Evolutionary conservation across 2,329 filamentous ascomycete species (phyloP).

Genomic region (Cercospora brassicicola): DNA sequence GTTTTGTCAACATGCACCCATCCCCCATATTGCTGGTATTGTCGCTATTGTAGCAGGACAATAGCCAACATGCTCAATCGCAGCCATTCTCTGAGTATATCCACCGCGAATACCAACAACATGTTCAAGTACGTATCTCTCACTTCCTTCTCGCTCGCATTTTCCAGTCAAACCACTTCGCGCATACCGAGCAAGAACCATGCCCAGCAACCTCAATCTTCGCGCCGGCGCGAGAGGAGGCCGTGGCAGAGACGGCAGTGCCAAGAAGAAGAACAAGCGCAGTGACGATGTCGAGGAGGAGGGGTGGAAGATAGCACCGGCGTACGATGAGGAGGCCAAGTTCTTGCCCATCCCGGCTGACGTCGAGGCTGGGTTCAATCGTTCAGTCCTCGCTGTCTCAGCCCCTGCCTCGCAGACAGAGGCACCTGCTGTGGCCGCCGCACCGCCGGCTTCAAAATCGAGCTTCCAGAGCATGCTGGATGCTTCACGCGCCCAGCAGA

Average conservation of each 20-base stretch:
- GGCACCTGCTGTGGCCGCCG: background rate
- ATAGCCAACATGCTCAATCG: background rate
- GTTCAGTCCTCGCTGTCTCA: background rate
- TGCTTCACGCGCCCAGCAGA: background rate
- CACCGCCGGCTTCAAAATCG: background rate
- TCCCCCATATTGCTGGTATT: background rate
- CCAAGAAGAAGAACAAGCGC: slow-evolving; percentile 3
- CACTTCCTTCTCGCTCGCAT: background rate
- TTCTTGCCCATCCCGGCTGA: slow-evolving; percentile 20
- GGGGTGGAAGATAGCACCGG: background rate
- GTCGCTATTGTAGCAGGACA: background rate
- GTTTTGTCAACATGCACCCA: background rate
- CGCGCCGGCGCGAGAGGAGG: slow-evolving; percentile 1
- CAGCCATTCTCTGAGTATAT: slow-evolving; percentile 1
- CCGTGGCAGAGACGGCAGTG: background rate
- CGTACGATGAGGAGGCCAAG: slow-evolving; percentile 1
- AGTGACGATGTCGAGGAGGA: slow-evolving; percentile 5
- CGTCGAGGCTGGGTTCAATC: slow-evolving; percentile 10
- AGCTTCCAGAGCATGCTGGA: slow-evolving; percentile 14
- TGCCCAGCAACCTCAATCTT: background rate
- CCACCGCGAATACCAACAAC: background rate
- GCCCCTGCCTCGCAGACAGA: background rate
- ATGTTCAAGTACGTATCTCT: background rate
- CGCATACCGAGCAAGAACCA: background rate
- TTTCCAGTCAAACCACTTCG: background rate